Evolutionary conservation across 2,329 filamentous ascomycete genomes (phyloP), one percentile per base, ranked within the genome.

Genomic region (Fusarium mundagurra): DNA sequence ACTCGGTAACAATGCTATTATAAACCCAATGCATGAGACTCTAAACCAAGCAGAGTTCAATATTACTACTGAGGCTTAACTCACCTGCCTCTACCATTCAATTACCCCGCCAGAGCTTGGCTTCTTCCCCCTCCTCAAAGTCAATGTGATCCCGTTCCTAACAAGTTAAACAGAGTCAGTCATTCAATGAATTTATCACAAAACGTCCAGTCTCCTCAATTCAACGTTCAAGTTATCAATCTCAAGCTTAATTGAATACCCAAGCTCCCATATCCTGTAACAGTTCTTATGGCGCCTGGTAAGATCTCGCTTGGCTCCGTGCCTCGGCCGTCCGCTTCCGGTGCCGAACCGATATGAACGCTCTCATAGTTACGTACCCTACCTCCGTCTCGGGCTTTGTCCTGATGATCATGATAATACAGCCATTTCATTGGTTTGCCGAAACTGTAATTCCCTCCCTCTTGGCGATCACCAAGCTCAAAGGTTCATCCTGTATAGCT

Each of bases 91-190:
- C 27, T 44, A 13, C 11, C 66, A 38, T 64, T 58, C 53, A 55
- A 53, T 69, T 74, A 75, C 72, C 72, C 72, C 72, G 64, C 72
- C 69, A 74, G 72, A 75, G 72, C 72, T 75, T 74, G 64, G 69
- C n/a, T n/a, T n/a, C n/a, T n/a, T n/a, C 44, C 33, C 48, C 50
- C 45, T 64, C 71, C 33, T 24, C 31, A 44, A 17, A 34, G 38
- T 31, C 47, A 20, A 44, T 54, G 27, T 38, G 24, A 61, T 68
- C 20, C 55, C 12, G 29, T 47, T 48, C 27, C 17, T 44, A 22
- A 22, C 44, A 22, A 22, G 20, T 39, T 41, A 8, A 36, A n/a
- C 16, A 39, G 66, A 41, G 38, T 60, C 59, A 60, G 48, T 48
- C 29, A 38, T 33, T 18, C 20, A 7, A 41, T 18, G 20, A 29